Evolutionary conservation across 2,329 filamentous ascomycete genomes (phyloP), one percentile per base, ranked within the genome.

Genomic region (Arachnomyces sp.): DNA sequence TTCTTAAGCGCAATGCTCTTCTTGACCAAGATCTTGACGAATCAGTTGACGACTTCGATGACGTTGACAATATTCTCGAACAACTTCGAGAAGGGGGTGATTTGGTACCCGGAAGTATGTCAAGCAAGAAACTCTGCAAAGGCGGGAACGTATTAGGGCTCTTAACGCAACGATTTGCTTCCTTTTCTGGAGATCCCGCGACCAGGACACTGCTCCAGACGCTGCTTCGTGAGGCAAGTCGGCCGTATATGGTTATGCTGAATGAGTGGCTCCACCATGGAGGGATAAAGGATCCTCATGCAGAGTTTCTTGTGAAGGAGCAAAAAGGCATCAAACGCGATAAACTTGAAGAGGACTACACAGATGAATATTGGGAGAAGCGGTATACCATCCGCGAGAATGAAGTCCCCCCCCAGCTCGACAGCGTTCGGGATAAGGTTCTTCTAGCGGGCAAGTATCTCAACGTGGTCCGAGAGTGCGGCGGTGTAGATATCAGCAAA

Each of bases 181-280:
- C 84, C 11, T 90, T 95, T 78, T 92, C 90, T 1, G 92, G 92
- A 34, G 92, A 98, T 57, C 92, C 92, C 3, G 84, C 87, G 1
- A 89, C 92, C 14, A 78, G 86, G 47, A 77, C 81, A 16, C 66
- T 98, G 14, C 73, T 98, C 8, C 92, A 86, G 8, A 83, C 82
- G 3, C 66, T 98, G 18, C 65, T 98, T 31, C 77, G 86, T 41
- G 90, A 96, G 61, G 84, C 90, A 1, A 95, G 89, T 54, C 78
- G 84, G 40, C 92, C 92, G 0, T 98, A 98, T 59, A 95, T 96
- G 89, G 76, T 77, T 31, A 98, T 98, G 92, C 69, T 98, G 45
- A 98, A 98, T 55, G 90, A 96, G 61, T 98, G 92, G 92, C 71
- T 98, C 12, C 92, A 98, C 57, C 90, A 94, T 56, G 92, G 92